Conservation (phyloP, 805 yeast genomes). For the Candida sakaeoensis region DNA sequence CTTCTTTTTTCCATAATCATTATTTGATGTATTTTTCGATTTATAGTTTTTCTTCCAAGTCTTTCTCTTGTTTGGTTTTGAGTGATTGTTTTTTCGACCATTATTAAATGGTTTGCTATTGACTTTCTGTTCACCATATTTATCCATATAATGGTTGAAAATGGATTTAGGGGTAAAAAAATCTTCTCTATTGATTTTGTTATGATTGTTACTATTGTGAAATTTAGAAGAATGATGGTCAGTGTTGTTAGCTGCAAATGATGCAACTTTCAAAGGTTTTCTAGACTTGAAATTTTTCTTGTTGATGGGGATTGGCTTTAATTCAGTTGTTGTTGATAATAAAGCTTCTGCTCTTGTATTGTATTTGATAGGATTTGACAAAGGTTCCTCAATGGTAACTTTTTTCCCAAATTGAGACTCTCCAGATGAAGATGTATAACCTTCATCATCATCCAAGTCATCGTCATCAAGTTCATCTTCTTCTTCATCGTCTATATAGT, state of each 20-base stretch:
- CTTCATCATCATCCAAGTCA: slow-evolving; percentile 9
- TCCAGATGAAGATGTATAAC: not conserved
- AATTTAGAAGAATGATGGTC: not conserved
- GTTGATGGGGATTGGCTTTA: slow-evolving; percentile 39
- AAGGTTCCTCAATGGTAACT: slow-evolving; percentile 1
- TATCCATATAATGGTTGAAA: slow-evolving; percentile 67
- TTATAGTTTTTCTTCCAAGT: slow-evolving; percentile 25
- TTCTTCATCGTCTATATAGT: slow-evolving; percentile 24
- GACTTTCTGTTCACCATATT: slow-evolving; percentile 45
- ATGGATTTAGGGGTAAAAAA: slow-evolving; percentile 77
- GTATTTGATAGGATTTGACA: not conserved
- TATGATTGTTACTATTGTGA: slow-evolving; percentile 4
- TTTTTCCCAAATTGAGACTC: not conserved
- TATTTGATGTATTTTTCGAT: slow-evolving; percentile 13
- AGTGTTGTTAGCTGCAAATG: slow-evolving; percentile 36
- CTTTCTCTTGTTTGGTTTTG: slow-evolving; percentile 12
- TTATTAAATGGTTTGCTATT: slow-evolving; percentile 11
- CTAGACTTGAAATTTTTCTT: slow-evolving; percentile 36
- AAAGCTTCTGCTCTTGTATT: slow-evolving; percentile 38
- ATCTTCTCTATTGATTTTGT: slow-evolving; percentile 58
- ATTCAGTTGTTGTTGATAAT: slow-evolving; percentile 32
- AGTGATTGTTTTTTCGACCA: slow-evolving; percentile 1
- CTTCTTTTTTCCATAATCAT: slow-evolving; percentile 12
- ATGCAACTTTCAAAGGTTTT: slow-evolving; percentile 64
- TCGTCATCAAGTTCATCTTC: slow-evolving; percentile 12